Percentiles rank a stretch among this genome's conserved stretches.
phyloP scores from a whole-genome alignment of 202 grass and related monocot species.

The Hordeum pubiflorum region DNA sequence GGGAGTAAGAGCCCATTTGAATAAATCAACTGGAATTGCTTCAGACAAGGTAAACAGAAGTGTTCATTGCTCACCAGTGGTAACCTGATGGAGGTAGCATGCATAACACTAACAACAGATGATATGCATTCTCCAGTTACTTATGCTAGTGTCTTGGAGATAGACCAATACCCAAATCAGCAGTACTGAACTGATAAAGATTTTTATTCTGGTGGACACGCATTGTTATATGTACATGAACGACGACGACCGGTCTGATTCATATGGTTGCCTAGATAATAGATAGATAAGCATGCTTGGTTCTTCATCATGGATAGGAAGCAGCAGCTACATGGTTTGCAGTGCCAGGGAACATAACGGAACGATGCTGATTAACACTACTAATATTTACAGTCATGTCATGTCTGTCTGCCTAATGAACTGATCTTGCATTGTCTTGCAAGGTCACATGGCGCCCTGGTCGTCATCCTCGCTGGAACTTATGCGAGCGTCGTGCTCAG shows the following conservation, averaged over 20 bases:
- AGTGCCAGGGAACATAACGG: not conserved
- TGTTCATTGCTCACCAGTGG: too few relatives aligned
- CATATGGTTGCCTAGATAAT: not conserved
- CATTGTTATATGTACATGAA: not conserved
- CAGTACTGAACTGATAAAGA: not conserved
- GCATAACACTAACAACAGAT: too few relatives aligned
- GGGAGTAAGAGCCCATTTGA: too few relatives aligned
- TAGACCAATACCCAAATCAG: not conserved
- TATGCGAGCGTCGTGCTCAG: not conserved
- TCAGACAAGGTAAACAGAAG: too few relatives aligned
- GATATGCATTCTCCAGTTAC: too few relatives aligned
- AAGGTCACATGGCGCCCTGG: not conserved
- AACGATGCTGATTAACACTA: not conserved
- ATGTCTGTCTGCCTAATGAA: not conserved
- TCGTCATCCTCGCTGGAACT: not conserved
- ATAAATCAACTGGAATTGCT: too few relatives aligned
- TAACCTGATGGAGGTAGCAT: too few relatives aligned
- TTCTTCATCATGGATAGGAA: not conserved
- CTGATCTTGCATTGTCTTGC: too few relatives aligned
- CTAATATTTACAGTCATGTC: slow-evolving; percentile 1
- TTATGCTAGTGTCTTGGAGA: not conserved
- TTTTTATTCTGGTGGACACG: not conserved
- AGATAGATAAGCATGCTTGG: not conserved
- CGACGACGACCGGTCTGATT: not conserved
- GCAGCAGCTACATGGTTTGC: not conserved